Evolutionary conservation across 306 rosid species (phyloP), one percentile per base, ranked within the genome.

Genomic region (Betula pendula): DNA sequence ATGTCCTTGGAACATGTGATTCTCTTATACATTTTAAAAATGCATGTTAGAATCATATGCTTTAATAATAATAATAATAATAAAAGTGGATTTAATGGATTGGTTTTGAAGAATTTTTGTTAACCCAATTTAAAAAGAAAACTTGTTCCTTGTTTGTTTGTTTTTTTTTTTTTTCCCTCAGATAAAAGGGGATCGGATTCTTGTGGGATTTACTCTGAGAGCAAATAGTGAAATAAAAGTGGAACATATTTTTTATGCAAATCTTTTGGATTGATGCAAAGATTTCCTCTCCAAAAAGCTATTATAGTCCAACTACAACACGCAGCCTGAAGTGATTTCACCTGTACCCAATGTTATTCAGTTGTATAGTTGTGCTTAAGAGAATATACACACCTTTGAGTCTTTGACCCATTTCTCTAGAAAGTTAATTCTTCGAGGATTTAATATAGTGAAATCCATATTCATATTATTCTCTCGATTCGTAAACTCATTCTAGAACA

Each of bases 151-250:
- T n/a, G n/a, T n/a, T n/a, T n/a, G n/a, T n/a, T 31, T 31, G 35
- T 2, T 31, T 1, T 31, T 1, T 31, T 31, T 31, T 31, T 31
- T 31, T 31, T 31, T 1, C 35, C 35, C n/a, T n/a, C n/a, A n/a
- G 35, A 31, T 58, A 25, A 25, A 58, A 5, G n/a, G 66, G 86
- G 25, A 81, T 76, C 77, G 29, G 43, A 70, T 81, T 83, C 85
- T 70, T 19, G 78, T 52, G 38, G 49, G 66, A 75, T 75, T 63
- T 24, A 17, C 17, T 56, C n/a, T 3, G 20, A 47, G 49, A 74
- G 65, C 1, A 53, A 20, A 29, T 19, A 24, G 70, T 0, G 38
- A 29, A 65, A 5, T 9, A 20, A 83, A 74, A 72, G 70, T 47
- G 52, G 62, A 48, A 58, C 67, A 29, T 63, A 77, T 66, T 83